Conservation (phyloP, 805 yeast species). For the Kluyveromyces lactis region DNA sequence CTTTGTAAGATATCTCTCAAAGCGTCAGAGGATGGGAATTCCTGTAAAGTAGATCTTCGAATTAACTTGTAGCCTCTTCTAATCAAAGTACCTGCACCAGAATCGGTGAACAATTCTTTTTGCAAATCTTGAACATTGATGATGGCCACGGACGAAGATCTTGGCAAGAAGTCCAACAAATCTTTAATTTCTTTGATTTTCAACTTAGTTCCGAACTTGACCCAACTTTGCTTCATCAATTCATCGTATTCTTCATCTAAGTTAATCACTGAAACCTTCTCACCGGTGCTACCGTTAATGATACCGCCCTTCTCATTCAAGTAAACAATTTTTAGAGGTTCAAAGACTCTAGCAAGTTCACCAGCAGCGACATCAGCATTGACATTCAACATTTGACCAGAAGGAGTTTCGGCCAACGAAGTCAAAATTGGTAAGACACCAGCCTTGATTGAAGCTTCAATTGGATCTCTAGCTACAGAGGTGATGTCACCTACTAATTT, state of each 20-base stretch:
- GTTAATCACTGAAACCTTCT: conserved; percentile 81
- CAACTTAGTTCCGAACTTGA: conserved; percentile 94
- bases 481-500: conserved; percentile 86
- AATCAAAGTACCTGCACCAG: conserved; percentile 98
- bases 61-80: conserved; percentile 92
- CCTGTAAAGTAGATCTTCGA: conserved; percentile 58
- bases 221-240: conserved; percentile 92
- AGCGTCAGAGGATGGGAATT: conserved; percentile 64
- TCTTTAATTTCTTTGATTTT: conserved; percentile 96
- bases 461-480: conserved; percentile 78
- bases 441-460: conserved; percentile 89
- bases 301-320: conserved; percentile 97
- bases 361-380: conserved; percentile 99
- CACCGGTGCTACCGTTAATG: conserved; percentile 84
- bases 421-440: conserved; percentile 97
- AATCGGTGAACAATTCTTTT: conserved; percentile 94
- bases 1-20: conserved; percentile 69
- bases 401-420: conserved; percentile 91
- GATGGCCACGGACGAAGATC: conserved; percentile 96
- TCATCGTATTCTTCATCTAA: conserved; percentile 94
- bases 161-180: conserved; percentile 84
- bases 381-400: conserved; percentile 94
- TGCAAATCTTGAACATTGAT: conserved; percentile 92
- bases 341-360: conserved; percentile 91
- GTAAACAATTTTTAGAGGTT: conserved; percentile 94